phyloP scores from a whole-genome alignment of 1,139 yeast genomes.

The Zhuliangozyma blackwelliae region DNA sequence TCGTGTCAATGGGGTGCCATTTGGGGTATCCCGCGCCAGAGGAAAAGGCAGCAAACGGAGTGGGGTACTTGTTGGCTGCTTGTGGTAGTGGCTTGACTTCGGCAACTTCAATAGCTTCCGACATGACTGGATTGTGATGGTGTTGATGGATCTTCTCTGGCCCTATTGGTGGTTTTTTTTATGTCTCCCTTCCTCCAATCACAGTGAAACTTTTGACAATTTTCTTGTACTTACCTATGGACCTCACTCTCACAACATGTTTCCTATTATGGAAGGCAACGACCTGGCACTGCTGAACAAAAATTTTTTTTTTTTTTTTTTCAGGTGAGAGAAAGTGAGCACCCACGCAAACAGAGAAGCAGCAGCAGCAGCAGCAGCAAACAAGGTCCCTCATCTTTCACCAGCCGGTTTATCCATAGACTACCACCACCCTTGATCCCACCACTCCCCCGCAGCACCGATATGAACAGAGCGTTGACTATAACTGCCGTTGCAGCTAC shows the following conservation, averaged over 20 bases:
- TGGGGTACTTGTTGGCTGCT: slow-evolving; percentile 40
- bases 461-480: slow-evolving; percentile 41
- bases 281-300: too few species aligned
- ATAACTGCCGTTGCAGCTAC: slow-evolving; percentile 53
- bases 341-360: too few species aligned
- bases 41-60: slow-evolving; percentile 39
- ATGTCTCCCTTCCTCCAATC: slow-evolving; percentile 8
- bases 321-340: too few species aligned
- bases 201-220: slow-evolving; percentile 6
- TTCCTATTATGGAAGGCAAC: too few species aligned
- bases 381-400: too few species aligned
- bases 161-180: slow-evolving; percentile 1
- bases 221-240: too few species aligned
- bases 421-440: too few species aligned
- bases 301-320: too few species aligned
- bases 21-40: slow-evolving; percentile 42
- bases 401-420: too few species aligned
- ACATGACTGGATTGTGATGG: slow-evolving; percentile 5
- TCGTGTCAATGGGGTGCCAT: slow-evolving; percentile 44
- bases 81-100: slow-evolving; percentile 21
- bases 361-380: too few species aligned
- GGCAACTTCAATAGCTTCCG: slow-evolving; percentile 8
- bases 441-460: background rate
- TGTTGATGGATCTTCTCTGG: background rate
- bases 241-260: too few species aligned